These are phyloP conservation scores for Rhamnella rubrinervis DNA, from an alignment of 331 rosid species.

Conservation along the genomic window DNA sequence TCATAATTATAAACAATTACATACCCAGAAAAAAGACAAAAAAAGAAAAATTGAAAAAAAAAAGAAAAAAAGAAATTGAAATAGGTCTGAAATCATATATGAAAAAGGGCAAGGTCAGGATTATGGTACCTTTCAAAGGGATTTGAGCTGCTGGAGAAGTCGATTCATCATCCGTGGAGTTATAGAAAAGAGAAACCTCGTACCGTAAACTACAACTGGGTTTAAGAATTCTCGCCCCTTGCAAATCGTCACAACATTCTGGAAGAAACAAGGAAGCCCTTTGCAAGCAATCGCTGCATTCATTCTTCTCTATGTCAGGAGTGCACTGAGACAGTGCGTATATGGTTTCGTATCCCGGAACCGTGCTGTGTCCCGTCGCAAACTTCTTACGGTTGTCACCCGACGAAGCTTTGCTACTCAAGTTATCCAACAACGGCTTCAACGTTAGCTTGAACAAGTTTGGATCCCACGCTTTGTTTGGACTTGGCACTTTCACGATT, in stretches of 20 bases:
- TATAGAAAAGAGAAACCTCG: conserved; percentile 3
- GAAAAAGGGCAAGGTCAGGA: too few species aligned
- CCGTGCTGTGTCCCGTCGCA: conserved; percentile 7
- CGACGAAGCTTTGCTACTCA: conserved; percentile 9
- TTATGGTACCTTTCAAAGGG: not conserved
- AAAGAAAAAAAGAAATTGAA: not conserved
- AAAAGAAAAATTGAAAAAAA: not conserved
- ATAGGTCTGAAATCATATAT: too few species aligned
- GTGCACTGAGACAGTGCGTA: conserved; percentile 30
- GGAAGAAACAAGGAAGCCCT: not conserved
- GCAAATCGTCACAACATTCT: not conserved
- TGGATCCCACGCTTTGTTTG: not conserved
- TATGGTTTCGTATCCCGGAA: not conserved
- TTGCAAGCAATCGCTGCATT: conserved; percentile 15
- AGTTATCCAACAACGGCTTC: not conserved
- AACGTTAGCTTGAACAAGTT: not conserved
- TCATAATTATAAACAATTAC: too few species aligned
- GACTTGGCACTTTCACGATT: accelerated
- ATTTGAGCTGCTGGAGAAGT: not conserved
- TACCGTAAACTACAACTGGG: conserved; percentile 27
- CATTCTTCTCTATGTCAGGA: conserved; percentile 22
- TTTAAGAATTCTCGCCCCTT: conserved; percentile 25
- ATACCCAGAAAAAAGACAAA: not conserved
- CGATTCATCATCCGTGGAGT: too few species aligned
- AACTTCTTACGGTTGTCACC: conserved; percentile 4